phyloP scores from a whole-genome alignment of 2,329 filamentous ascomycete species.

The Alternaria atra region DNA sequence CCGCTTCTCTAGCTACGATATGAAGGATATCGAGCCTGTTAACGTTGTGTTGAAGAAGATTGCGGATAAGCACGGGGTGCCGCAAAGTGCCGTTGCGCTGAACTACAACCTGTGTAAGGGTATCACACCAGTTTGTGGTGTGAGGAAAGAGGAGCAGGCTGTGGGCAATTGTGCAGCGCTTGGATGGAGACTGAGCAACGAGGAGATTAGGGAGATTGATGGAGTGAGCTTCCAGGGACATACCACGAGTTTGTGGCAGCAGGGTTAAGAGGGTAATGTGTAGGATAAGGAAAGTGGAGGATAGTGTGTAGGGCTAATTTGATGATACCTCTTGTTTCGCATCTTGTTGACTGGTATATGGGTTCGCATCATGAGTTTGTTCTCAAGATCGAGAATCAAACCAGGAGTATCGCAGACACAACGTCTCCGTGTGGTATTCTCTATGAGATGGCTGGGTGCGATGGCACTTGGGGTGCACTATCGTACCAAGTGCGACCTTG shows the following conservation, averaged over 20 bases:
- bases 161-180: slow-evolving; percentile 52
- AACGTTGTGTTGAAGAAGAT: slow-evolving; percentile 50
- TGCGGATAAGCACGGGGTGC: slow-evolving; percentile 46
- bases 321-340: not conserved
- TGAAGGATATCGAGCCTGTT: slow-evolving; percentile 54
- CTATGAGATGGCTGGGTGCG: too few species aligned
- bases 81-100: slow-evolving; percentile 53
- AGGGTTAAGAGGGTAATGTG: slow-evolving; percentile 43
- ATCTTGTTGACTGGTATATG: not conserved
- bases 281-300: not conserved
- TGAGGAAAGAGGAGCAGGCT: slow-evolving; percentile 54
- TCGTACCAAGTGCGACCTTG: too few species aligned
- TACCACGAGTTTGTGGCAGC: slow-evolving; percentile 54
- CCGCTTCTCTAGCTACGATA: slow-evolving; percentile 55
- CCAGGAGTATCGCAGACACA: too few species aligned
- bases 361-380: too few species aligned
- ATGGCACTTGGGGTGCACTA: too few species aligned
- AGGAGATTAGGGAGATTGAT: slow-evolving; percentile 56
- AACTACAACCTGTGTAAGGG: slow-evolving; percentile 59
- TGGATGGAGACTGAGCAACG: slow-evolving; percentile 54
- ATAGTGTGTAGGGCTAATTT: not conserved
- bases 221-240: slow-evolving; percentile 33
- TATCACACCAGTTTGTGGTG: slow-evolving; percentile 54
- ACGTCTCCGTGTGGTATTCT: too few species aligned
- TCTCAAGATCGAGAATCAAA: too few species aligned